These are phyloP conservation scores for Phytopythium litorale DNA, from an alignment of 352 stramenopile genomes.

Conservation along the genomic window DNA sequence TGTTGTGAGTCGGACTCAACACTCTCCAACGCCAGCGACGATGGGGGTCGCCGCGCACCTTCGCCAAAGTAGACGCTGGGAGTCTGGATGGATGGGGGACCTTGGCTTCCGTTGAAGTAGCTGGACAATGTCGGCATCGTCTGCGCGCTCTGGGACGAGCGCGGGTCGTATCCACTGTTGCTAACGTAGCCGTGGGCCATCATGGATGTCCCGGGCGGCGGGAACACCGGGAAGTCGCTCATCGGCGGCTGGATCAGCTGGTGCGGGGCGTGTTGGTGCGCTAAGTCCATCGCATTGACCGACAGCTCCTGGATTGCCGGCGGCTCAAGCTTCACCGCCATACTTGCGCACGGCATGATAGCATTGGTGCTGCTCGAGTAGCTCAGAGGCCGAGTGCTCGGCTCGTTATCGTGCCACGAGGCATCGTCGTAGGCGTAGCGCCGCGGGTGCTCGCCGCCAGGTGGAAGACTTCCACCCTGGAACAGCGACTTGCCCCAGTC, in stretches of 20 bases:
- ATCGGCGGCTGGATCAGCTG: background rate
- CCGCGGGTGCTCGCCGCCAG: conserved; percentile 9
- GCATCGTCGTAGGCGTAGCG: conserved; percentile 5
- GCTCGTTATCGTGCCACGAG: conserved; percentile 12
- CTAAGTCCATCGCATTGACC: background rate
- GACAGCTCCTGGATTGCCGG: conserved; percentile 6
- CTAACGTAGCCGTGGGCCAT: background rate
- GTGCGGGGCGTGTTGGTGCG: conserved; percentile 1
- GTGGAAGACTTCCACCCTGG: conserved; percentile 12
- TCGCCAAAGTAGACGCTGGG: conserved; percentile 4
- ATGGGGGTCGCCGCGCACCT: background rate
- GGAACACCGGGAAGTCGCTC: background rate
- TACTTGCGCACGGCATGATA: background rate
- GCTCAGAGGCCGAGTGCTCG: background rate
- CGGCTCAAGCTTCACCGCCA: conserved; percentile 7
- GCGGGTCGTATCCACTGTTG: background rate
- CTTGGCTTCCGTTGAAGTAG: conserved; percentile 1
- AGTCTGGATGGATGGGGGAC: background rate
- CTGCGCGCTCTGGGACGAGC: background rate
- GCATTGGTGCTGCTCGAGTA: background rate
- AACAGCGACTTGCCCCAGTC: conserved; percentile 25
- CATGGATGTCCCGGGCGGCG: background rate
- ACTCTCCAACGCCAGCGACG: background rate
- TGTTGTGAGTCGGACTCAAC: background rate
- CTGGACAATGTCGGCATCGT: conserved; percentile 3